Conservation (phyloP, 495 filamentous ascomycete species). For the Articulospora tetracladia region DNA sequence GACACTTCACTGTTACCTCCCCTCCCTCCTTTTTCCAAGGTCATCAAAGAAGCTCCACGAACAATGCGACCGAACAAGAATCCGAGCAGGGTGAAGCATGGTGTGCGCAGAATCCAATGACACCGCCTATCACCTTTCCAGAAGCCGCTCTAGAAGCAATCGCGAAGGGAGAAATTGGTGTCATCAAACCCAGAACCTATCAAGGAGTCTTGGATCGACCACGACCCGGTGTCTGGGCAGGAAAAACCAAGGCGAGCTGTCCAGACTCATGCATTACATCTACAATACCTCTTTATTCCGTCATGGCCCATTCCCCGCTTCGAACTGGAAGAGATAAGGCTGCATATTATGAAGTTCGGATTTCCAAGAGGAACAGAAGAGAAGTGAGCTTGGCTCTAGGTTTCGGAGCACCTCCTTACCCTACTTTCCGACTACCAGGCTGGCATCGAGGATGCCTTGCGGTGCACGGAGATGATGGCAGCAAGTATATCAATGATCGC, state of each 20-base stretch:
- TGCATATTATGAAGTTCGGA: slow-evolving; percentile 77
- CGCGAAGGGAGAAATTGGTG: slow-evolving; percentile 17
- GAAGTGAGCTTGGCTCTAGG: slow-evolving; percentile 72
- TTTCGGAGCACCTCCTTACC: slow-evolving; percentile 78
- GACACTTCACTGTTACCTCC: slow-evolving; percentile 81
- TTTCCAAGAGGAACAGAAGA: slow-evolving; percentile 38
- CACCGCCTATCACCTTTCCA: slow-evolving; percentile 46
- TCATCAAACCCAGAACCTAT: slow-evolving; percentile 23
- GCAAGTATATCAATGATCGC: slow-evolving; percentile 79
- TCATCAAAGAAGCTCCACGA: slow-evolving; percentile 61
- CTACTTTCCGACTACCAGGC: slow-evolving; percentile 80
- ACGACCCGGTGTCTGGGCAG: slow-evolving; percentile 42
- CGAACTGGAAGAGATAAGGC: slow-evolving; percentile 47
- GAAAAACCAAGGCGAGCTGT: slow-evolving; percentile 27
- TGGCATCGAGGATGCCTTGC: slow-evolving; percentile 87
- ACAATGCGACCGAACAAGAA: slow-evolving; percentile 68
- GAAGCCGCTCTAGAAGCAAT: slow-evolving; percentile 30
- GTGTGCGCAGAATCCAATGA: slow-evolving; percentile 62
- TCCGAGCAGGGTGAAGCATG: slow-evolving; percentile 71
- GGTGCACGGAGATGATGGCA: slow-evolving; percentile 88
- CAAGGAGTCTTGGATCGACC: slow-evolving; percentile 28
- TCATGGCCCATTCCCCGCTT: slow-evolving; percentile 62
- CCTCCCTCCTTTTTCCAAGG: slow-evolving; percentile 60
- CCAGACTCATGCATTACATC: slow-evolving; percentile 56
- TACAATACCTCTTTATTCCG: slow-evolving; percentile 74